Conservation (phyloP, 2,329 filamentous ascomycete species). For the Clonostachys rhizophaga region DNA sequence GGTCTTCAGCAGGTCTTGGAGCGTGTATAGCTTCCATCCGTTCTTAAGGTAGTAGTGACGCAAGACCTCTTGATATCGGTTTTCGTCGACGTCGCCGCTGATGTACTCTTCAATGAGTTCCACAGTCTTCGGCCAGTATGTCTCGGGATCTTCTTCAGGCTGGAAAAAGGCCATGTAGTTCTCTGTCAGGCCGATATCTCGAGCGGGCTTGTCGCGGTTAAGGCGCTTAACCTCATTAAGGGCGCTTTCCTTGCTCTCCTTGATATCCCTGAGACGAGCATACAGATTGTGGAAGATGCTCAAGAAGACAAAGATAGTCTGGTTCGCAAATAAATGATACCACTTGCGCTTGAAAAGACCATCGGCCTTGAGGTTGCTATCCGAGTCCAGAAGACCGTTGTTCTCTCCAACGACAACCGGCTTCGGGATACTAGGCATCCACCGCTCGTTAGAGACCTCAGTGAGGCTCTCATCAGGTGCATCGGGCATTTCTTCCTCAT, state of each 20-base stretch:
- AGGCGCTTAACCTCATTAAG: slow-evolving; percentile 69
- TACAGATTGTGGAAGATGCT: slow-evolving; percentile 91
- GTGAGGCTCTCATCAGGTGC: slow-evolving; percentile 52
- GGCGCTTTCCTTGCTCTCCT: slow-evolving; percentile 71
- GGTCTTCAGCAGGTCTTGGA: slow-evolving; percentile 81
- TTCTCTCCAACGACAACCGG: slow-evolving; percentile 45
- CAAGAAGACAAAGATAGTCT: slow-evolving; percentile 91
- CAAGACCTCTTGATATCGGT: slow-evolving; percentile 82
- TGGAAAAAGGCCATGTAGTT: slow-evolving; percentile 77
- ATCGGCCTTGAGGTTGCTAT: slow-evolving; percentile 66
- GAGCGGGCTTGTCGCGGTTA: slow-evolving; percentile 72
- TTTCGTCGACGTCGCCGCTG: slow-evolving; percentile 74
- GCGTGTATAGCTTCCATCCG: slow-evolving; percentile 90
- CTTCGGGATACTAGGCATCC: slow-evolving; percentile 59
- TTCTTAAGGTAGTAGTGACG: slow-evolving; percentile 87
- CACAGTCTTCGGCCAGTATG: slow-evolving; percentile 82
- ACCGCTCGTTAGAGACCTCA: slow-evolving; percentile 59
- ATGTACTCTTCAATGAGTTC: slow-evolving; percentile 85
- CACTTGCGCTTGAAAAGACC: slow-evolving; percentile 75
- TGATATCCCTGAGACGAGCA: slow-evolving; percentile 76
- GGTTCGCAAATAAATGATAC: slow-evolving; percentile 90
- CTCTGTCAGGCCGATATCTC: slow-evolving; percentile 78
- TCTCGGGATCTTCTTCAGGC: slow-evolving; percentile 50
- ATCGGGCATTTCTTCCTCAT: slow-evolving; percentile 71
- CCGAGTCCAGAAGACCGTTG: slow-evolving; percentile 52